phyloP scores from a whole-genome alignment of 2,329 filamentous ascomycete genomes.

The Achaetomium macrosporum region DNA sequence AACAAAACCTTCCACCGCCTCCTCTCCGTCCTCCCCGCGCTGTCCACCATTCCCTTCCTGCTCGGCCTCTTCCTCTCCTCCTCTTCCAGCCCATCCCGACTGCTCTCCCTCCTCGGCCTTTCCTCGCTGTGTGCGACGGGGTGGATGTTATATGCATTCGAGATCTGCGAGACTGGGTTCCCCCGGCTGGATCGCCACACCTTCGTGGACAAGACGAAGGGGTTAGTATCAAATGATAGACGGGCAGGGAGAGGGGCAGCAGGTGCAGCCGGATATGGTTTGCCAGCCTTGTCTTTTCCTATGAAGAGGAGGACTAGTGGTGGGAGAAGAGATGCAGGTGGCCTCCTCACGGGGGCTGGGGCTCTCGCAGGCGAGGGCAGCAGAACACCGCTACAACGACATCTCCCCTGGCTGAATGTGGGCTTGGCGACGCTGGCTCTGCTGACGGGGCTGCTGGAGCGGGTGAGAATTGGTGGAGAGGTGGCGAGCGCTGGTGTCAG shows the following conservation, averaged over 20 bases:
- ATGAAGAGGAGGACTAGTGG: no score
- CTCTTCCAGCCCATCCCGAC: constrained; percentile 52
- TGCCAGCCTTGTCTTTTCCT: no score
- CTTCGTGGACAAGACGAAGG: neutral
- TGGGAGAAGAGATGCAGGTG: no score
- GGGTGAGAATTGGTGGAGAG: constrained; percentile 26
- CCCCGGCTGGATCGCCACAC: constrained; percentile 38
- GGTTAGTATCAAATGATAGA: no score
- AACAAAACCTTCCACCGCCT: constrained; percentile 52
- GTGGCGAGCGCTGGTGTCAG: constrained; percentile 27
- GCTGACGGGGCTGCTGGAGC: constrained; percentile 37
- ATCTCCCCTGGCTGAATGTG: constrained; percentile 56
- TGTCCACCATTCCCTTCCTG: constrained; percentile 52
- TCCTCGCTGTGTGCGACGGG: constrained; percentile 57
- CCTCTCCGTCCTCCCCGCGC: constrained; percentile 56
- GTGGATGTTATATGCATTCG: constrained; percentile 54
- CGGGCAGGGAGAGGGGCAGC: no score
- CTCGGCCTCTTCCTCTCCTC: constrained; percentile 37
- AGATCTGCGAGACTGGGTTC: constrained; percentile 51
- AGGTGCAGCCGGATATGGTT: no score
- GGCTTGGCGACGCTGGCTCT: constrained; percentile 49
- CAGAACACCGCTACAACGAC: constrained; percentile 45
- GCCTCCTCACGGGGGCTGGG: no score
- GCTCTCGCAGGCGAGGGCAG: neutral
- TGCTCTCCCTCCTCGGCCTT: constrained; percentile 53